Evolutionary conservation across 768 basidiomycete genomes (phyloP).

Genomic region (Kwoniella europaea): DNA sequence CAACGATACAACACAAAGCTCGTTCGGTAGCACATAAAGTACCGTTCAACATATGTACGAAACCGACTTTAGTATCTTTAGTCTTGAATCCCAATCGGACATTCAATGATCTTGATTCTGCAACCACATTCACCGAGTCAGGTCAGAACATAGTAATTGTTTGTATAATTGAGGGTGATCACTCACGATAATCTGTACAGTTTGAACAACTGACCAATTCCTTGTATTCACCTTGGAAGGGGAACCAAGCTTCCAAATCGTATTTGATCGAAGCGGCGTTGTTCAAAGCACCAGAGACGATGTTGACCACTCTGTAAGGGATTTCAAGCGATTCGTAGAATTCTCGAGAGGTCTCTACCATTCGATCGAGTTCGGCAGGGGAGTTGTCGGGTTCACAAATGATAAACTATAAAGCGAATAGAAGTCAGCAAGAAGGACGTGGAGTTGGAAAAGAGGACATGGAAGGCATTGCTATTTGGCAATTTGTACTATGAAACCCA

Average conservation of each 20-base stretch:
- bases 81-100: constrained; percentile 89
- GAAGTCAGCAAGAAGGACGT: not conserved
- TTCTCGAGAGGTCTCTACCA: constrained; percentile 85
- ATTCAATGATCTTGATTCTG: constrained; percentile 91
- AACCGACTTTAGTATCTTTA: constrained; percentile 88
- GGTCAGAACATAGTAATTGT: too few relatives aligned
- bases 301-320: constrained; percentile 88
- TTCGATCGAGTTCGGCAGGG: constrained; percentile 89
- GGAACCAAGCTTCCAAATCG: constrained; percentile 99
- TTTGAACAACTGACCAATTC: constrained; percentile 97
- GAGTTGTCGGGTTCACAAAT: constrained; percentile 93
- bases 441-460: too few relatives aligned
- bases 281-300: constrained; percentile 95
- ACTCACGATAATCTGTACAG: constrained; percentile 98
- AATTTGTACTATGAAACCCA: not conserved
- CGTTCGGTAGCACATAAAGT: constrained; percentile 97
- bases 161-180: not conserved
- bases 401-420: constrained; percentile 70
- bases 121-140: too few relatives aligned
- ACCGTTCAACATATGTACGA: constrained; percentile 98
- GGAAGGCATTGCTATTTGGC: not conserved
- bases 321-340: constrained; percentile 96
- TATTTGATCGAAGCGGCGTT: constrained; percentile 96
- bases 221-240: constrained; percentile 94
- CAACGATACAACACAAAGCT: constrained; percentile 94